These are phyloP conservation scores for Auriculariales sp. DNA, from an alignment of 768 basidiomycete species.

Conservation along the genomic window DNA sequence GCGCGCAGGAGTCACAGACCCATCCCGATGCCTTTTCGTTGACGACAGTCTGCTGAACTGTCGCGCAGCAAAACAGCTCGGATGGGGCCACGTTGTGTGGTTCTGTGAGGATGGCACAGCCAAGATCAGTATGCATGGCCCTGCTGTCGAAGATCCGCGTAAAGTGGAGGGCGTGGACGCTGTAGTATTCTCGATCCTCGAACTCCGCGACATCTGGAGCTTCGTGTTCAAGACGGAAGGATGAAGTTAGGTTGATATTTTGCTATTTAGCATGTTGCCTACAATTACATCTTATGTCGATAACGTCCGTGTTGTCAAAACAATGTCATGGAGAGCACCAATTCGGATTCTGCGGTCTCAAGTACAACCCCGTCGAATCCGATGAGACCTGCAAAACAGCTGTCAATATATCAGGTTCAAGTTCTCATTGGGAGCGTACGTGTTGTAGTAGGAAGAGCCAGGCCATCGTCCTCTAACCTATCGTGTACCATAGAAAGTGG, in stretches of 20 bases:
- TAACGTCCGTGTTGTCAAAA: conserved; percentile 26
- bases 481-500: conserved; percentile 73
- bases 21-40: conserved; percentile 60
- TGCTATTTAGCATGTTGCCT: neutral
- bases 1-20: conserved; percentile 44
- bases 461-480: conserved; percentile 57
- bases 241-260: neutral
- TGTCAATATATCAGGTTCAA: conserved; percentile 6
- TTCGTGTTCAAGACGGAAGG: neutral
- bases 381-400: conserved; percentile 29
- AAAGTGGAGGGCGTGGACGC: conserved; percentile 29
- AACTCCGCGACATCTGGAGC: conserved; percentile 53
- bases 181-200: conserved; percentile 43
- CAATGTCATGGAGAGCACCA: conserved; percentile 58
- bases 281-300: neutral
- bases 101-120: conserved; percentile 66
- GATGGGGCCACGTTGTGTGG: conserved; percentile 64
- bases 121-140: conserved; percentile 26
- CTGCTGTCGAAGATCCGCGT: conserved; percentile 22
- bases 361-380: conserved; percentile 74
- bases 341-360: conserved; percentile 65
- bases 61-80: conserved; percentile 42
- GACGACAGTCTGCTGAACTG: conserved; percentile 67
- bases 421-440: conserved; percentile 30
- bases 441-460: conserved; percentile 54